Base-by-base conservation (phyloP, 257 asterid species). In the Solanum commersonii region DNA sequence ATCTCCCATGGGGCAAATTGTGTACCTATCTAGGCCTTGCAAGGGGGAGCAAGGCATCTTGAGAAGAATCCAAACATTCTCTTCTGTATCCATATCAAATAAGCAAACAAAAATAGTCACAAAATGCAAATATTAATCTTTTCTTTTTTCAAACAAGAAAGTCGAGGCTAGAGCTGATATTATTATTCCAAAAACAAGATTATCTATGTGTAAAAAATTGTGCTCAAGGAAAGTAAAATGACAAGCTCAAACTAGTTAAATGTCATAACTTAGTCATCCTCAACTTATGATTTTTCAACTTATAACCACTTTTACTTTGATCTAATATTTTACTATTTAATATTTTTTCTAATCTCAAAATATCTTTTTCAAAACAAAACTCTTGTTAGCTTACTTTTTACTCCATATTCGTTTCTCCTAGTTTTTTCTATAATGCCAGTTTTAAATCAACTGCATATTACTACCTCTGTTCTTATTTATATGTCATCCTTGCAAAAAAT, bases 21-120 rank as follows among this genome's bases (percentile, higher is more conserved):
- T 42, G 49, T 38, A 20, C n/a, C 65, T 56, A 56, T 22, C 93
- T 93, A 96, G 59, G 95, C 92, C 70, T 90, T 91, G 83, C 99
- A 96, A 60, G 96, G 97, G 4, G 98, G 96, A 85, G 87, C 95
- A 90, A 96, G 94, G 94, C 99, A 96, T 89, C 95, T 92, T 63
- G 98, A 95, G 81, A 96, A 93, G 94, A 96, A 95, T 76, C 98
- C 98, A 90, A 95, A 90, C 92, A 93, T 91, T 82, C 89, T 95
- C 91, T 95, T 95, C 99, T 96, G 97, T 94, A 91, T 22, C 7
- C 38, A 86, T 46, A 18, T 52, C 22, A 87, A 76, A 27, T 10
- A 23, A 65, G 2, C 72, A 68, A 49, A 10, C 13, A 31, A 63
- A 44, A 79, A 25, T 5, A 56, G 65, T 44, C 65, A 79, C 16